A percentile compares a stretch with the other conserved stretches of the same genome.
These are phyloP conservation scores for Sporisorium exsertum DNA, from an alignment of 1,284 basidiomycete genomes.

Conservation along the genomic window DNA sequence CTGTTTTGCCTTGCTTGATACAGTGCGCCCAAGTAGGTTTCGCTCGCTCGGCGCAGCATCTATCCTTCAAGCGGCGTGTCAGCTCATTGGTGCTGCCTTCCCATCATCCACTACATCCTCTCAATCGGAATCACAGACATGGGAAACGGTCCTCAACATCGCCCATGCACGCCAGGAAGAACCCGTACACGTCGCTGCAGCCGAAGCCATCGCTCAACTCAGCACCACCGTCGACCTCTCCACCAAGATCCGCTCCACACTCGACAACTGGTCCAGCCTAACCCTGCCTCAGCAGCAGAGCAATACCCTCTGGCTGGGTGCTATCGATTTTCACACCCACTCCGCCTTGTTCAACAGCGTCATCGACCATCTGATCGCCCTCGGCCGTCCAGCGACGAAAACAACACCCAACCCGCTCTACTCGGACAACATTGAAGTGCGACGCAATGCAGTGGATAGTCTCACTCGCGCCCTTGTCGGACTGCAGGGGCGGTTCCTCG, in stretches of 20 bases:
- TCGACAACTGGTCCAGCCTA: conserved; percentile 76
- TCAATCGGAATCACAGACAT: conserved; percentile 18
- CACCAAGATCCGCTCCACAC: conserved; percentile 58
- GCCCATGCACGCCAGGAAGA: conserved; percentile 78
- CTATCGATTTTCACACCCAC: conserved; percentile 76
- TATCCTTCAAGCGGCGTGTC: conserved; percentile 80
- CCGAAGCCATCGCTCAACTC: conserved; percentile 76
- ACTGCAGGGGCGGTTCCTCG: not conserved
- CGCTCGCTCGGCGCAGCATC: conserved; percentile 80
- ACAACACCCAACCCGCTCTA: conserved; percentile 42
- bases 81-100: conserved; percentile 75
- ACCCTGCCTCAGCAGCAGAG: conserved; percentile 79
- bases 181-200: conserved; percentile 80
- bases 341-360: conserved; percentile 74
- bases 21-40: conserved; percentile 75
- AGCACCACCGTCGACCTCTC: conserved; percentile 78
- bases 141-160: conserved; percentile 74
- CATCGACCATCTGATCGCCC: conserved; percentile 75
- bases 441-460: conserved; percentile 79
- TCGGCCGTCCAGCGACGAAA: conserved; percentile 74
- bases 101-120: conserved; percentile 6
- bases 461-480: conserved; percentile 70
- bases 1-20: conserved; percentile 73
- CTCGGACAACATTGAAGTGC: conserved; percentile 74
- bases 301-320: conserved; percentile 80